Base-by-base conservation (phyloP, 106 monocot species). In the Allium cepa region DNA sequence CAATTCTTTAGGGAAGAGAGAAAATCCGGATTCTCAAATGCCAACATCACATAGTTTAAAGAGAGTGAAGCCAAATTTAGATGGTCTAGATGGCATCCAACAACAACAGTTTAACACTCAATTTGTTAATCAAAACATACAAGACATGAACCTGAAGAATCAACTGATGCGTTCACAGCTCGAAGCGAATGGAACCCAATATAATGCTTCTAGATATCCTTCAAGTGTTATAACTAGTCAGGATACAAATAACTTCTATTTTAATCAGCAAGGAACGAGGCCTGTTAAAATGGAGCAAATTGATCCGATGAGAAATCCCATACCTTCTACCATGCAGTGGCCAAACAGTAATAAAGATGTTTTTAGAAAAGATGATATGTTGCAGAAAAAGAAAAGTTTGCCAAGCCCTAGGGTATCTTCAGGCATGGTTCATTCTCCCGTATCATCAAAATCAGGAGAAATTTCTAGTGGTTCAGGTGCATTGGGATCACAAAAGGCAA, bases 381-480 rank as follows among this genome's bases (percentile, higher is more conserved):
- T 73, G 49, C 82, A 80, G 62, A 91, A 82, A 78, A 83, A 80
- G 59, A 97, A 82, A 74, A 8, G 65, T n/a, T 73, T 70, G 56
- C 79, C 81, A 8, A 97, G 84, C 17, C 92, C 92, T 11, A 81
- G 92, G 16, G 86, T 91, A 57, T 86, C 95, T 56, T 71, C 88
- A 72, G 85, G 77, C 49, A 73, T 81, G 73, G 87, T 83, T 72
- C 96, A 96, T 57, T 89, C 92, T 68, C 92, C 92, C 3, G 78
- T 87, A 17, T 89, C 96, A 69, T 92, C 96, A 36, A 92, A 88
- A 75, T 96, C 92, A 17, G 86, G 88, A 69, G 96, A 87, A 68
- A 63, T 88, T 9, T 91, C 90, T 55, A 85, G 85, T 79, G 84
- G 94, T 66, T 88, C 91, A 11, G 63, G 85, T 79, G 78, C 76